Percentiles rank a stretch among this genome's conserved stretches.
These are phyloP conservation scores for Trichoderma semiorbis DNA, from an alignment of 2,329 filamentous ascomycete genomes.

Conservation along the genomic window DNA sequence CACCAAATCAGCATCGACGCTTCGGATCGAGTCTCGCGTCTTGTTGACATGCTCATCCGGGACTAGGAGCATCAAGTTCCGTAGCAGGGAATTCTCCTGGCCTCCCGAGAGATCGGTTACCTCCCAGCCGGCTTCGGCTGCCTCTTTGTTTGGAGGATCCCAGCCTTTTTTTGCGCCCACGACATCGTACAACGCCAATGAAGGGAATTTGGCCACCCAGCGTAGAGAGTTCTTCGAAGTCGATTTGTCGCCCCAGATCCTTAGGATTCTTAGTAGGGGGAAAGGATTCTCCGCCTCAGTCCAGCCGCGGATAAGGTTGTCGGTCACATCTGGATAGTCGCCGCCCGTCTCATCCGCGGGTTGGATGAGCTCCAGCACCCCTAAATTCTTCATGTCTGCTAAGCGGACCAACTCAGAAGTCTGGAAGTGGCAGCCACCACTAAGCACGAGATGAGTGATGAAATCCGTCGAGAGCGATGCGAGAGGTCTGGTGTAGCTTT, in stretches of 20 bases:
- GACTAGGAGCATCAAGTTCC: constrained; percentile 36
- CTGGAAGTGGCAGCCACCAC: constrained; percentile 34
- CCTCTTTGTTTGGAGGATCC: constrained; percentile 26
- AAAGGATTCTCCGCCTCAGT: constrained; percentile 41
- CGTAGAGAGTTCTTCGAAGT: constrained; percentile 40
- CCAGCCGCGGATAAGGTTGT: constrained; percentile 47
- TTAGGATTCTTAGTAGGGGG: constrained; percentile 44
- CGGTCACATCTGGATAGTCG: constrained; percentile 39
- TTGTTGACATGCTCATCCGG: constrained; percentile 25
- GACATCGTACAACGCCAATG: constrained; percentile 44
- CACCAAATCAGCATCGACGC: constrained; percentile 35
- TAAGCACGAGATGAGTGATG: constrained; percentile 41
- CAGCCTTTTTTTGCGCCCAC: constrained; percentile 37
- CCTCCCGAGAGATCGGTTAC: constrained; percentile 25
- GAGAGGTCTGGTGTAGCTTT: constrained; percentile 37
- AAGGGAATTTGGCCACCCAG: constrained; percentile 42
- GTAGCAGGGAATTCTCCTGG: constrained; percentile 33
- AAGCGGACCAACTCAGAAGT: constrained; percentile 41
- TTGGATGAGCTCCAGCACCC: constrained; percentile 45
- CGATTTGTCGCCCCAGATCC: constrained; percentile 42
- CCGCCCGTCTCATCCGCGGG: constrained; percentile 29
- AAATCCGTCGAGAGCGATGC: constrained; percentile 37
- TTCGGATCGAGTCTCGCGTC: constrained; percentile 29
- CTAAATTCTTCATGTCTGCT: constrained; percentile 44
- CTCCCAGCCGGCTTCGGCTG: constrained; percentile 34